A percentile compares a stretch with the other conserved stretches of the same genome.
phyloP scores from a whole-genome alignment of 352 stramenopile species.

The Globisporangium paroecandrum region DNA sequence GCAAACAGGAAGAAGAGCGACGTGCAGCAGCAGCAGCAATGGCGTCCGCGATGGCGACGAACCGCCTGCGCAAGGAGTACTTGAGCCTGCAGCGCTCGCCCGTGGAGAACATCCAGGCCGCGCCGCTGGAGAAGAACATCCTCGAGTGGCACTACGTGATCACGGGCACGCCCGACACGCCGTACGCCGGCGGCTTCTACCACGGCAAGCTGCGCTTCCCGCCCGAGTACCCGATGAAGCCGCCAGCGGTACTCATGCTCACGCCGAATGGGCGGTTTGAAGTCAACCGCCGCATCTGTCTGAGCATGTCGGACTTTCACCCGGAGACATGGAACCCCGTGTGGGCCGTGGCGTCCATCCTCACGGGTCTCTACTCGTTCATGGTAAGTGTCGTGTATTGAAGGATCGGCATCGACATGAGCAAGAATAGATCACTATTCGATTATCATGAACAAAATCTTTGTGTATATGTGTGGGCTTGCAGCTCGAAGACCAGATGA shows the following conservation, averaged over 20 bases:
- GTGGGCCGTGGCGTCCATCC: constrained; percentile 93
- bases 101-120: constrained; percentile 83
- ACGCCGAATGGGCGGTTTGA: constrained; percentile 94
- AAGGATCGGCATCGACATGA: background rate
- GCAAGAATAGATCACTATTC: background rate
- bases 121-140: constrained; percentile 91
- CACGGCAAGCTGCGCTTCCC: constrained; percentile 91
- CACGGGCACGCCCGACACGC: constrained; percentile 45
- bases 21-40: constrained; percentile 16
- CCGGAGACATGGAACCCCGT: constrained; percentile 95
- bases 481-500: constrained; percentile 72
- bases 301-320: constrained; percentile 95
- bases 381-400: constrained; percentile 50
- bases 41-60: constrained; percentile 77
- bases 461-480: background rate
- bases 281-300: constrained; percentile 88
- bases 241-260: constrained; percentile 92
- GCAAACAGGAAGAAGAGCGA: background rate
- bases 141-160: constrained; percentile 96
- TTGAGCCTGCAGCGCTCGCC: constrained; percentile 83
- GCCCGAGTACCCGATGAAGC: constrained; percentile 93
- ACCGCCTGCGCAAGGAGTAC: constrained; percentile 91
- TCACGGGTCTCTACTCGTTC: constrained; percentile 95
- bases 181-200: constrained; percentile 89
- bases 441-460: background rate